A percentile compares a stretch with the other conserved stretches of the same genome.
These are phyloP conservation scores for Elsinoe fawcettii DNA, from an alignment of 2,329 filamentous ascomycete genomes.

Conservation along the genomic window DNA sequence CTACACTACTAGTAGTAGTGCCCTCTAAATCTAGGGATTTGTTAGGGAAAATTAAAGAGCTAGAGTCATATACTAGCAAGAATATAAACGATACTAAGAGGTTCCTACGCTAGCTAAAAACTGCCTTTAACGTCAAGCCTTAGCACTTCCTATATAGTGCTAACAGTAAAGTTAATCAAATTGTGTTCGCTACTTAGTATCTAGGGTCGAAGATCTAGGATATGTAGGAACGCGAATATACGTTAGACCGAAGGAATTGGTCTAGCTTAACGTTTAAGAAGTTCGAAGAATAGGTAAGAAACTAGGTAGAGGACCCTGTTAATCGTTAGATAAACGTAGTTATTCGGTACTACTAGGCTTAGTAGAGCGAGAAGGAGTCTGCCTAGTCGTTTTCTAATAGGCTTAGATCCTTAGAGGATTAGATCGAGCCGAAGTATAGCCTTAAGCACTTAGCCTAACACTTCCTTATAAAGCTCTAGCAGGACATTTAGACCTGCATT, in stretches of 20 bases:
- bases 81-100: background rate
- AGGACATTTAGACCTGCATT: background rate
- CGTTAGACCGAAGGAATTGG: background rate
- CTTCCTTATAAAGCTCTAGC: constrained; percentile 5
- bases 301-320: background rate
- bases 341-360: background rate
- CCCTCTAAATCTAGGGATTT: background rate
- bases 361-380: background rate
- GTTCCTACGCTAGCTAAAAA: background rate
- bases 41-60: background rate
- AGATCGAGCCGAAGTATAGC: no score
- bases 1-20: background rate
- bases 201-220: background rate
- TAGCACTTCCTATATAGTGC: background rate
- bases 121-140: background rate
- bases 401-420: no score
- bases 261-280: background rate
- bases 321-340: background rate
- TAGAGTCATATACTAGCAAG: background rate
- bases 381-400: background rate
- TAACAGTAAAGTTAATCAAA: background rate
- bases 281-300: background rate
- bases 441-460: no score
- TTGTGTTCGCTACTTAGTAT: background rate
- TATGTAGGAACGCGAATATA: background rate